phyloP scores from a whole-genome alignment of 306 rosid species.

The Canavalia gladiata region DNA sequence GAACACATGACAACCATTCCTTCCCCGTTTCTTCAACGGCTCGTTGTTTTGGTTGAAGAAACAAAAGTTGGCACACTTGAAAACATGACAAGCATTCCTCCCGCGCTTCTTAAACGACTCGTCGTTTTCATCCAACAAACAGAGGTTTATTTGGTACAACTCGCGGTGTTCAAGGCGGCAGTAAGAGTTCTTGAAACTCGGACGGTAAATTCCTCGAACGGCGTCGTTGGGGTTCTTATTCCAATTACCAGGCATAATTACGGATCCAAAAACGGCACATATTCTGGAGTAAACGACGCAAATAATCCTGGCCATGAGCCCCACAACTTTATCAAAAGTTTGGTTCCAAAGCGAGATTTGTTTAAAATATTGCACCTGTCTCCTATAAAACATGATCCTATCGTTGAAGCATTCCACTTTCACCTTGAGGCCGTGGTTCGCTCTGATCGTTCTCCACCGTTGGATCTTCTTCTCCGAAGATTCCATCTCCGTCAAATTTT shows the following conservation, averaged over 20 bases:
- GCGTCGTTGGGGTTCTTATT: not conserved
- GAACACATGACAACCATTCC: conserved; percentile 37
- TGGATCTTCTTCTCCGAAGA: conserved; percentile 57
- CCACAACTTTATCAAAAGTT: conserved; percentile 60
- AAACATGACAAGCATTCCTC: conserved; percentile 36
- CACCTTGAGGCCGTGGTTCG: conserved; percentile 43
- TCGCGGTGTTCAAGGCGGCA: conserved; percentile 55
- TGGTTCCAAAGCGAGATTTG: conserved; percentile 76
- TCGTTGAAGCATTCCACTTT: conserved; percentile 54
- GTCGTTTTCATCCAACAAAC: conserved; percentile 14
- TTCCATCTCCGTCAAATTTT: conserved; percentile 59
- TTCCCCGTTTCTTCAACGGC: not conserved
- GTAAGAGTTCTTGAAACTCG: conserved; percentile 23
- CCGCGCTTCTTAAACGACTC: not conserved
- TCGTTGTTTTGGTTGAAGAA: conserved; percentile 31
- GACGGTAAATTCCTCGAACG: not conserved
- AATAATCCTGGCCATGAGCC: conserved; percentile 61
- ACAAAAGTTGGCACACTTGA: conserved; percentile 31
- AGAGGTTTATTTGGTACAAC: conserved; percentile 24
- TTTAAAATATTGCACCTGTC: conserved; percentile 60
- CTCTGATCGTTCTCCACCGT: conserved; percentile 45
- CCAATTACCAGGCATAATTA: not conserved
- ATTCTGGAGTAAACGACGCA: conserved; percentile 65
- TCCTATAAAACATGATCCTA: conserved; percentile 44
- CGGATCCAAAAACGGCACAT: conserved; percentile 53